Evolutionary conservation across 2,329 filamentous ascomycete genomes (phyloP), one percentile per base, ranked within the genome.

Genomic region (Hirsutella minnesotensis): DNA sequence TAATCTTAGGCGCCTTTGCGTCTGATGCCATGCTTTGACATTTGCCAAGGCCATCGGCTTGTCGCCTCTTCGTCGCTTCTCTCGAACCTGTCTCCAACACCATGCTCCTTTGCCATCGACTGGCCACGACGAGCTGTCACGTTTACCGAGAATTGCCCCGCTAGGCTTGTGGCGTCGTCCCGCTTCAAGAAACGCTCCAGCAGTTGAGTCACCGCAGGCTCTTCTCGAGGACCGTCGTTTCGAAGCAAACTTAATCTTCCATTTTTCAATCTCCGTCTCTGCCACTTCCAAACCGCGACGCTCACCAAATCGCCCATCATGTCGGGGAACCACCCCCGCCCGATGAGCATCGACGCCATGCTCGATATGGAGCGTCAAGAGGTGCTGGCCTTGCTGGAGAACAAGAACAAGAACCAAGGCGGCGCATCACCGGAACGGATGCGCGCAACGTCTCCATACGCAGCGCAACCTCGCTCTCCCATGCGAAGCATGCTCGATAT

Each of bases 311-410:
- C 37, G 45, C 42, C 43, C 52, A 54, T 41, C 46, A 64, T 64
- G 61, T 56, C 61, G 46, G 55, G 48, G 31, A 49, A 53, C 41
- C 55, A 51, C 9, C 49, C 56, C 40, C 62, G 64, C 40, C 66
- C 68, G 18, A 86, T 86, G 81, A 87, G 83, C 55, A 76, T 89
- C 55, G 84, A 87, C 64, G 76, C 81, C 39, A 77, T 81, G 50
- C 70, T 88, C 49, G 84, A 88, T 57, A 81, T 87, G 67, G 85
- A 90, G 68, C 75, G 83, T 47, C 70, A 72, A 48, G 83, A 86
- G 63, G 79, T 88, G 33, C 68, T 87, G 50, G 79, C 78, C 39
- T 66, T 86, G 47, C 68, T 87, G 35, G 79, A 83, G 58, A 72
- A 71, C 37, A 66, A 83, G 58, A 72, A 71, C 37, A 66, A 64